Evolutionary conservation across 768 basidiomycete species (phyloP), one percentile per base, ranked within the genome.

Genomic region (Calocybe gangraenosa): DNA sequence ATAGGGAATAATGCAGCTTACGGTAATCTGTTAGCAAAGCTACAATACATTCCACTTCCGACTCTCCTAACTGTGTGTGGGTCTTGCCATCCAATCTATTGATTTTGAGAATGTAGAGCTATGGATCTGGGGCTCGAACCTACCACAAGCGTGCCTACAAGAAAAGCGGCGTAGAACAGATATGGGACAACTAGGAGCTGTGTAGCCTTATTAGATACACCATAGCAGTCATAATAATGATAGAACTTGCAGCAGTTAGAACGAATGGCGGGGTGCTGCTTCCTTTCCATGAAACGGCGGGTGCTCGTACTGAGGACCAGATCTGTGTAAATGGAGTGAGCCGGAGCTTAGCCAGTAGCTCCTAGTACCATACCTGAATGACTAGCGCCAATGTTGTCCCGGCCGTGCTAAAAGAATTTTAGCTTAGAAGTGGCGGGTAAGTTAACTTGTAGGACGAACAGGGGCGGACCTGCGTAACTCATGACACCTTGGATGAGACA

Each of bases 31-130:
- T 53, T 46, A 30, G 51, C 46, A 13, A 57, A 50, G 22, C 51
- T 56, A 41, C 58, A 59, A 40, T 59, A 59, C 58, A 59, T 59
- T 25, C 56, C 58, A 37, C 54, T 57, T 14, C 52, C 49, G 17
- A 55, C 56, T 31, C 56, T 31, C n/a, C 18, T 20, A 8, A 57
- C 56, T 4, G 34, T 28, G 1, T 17, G 10, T 2, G 58, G 50
- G 39, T 55, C 40, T 17, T 21, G 28, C 14, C 52, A 48, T 9
- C 58, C 58, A 15, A 49, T 19, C 58, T 59, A 10, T 7, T 22
- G 3, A 21, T 34, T 13, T 17, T 28, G 15, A 40, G 14, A 44
- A 15, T 20, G 14, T 28, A 6, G 1, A 5, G 19, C 1, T 3
- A n/a, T 7, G 1, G 19, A 6, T 10, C 3, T 0, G 3, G 22